Base-by-base conservation (phyloP, 2,329 filamentous ascomycete species). In the Ceratocystis harringtonii region DNA sequence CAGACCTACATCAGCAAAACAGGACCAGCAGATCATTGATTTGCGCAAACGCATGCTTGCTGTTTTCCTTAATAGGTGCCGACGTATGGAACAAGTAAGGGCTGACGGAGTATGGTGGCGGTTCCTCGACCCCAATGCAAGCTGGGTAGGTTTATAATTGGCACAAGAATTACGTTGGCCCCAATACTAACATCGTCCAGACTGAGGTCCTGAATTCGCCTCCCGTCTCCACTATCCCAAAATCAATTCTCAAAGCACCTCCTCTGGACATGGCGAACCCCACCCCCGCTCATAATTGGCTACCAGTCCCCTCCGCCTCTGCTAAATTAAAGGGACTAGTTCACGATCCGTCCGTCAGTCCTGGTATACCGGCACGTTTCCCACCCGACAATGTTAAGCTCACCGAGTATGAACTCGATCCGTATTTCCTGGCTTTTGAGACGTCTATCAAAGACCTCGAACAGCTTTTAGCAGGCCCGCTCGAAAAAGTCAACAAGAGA, bases 31-130 rank as follows among this genome's bases (percentile, higher is more conserved):
- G 68, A 99, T 97, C 58, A 99, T 99, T 69, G 94, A 99, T 73
- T 78, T 97, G 69, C 84, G 94, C 67, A 97, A 97, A 78, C 89
- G 94, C 71, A 99, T 99, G 94, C 76, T 99, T 64, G 88, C 89
- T 3, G 94, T 97, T 0, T 99, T 99, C 71, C 75, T 99, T 62
- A 99, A 99, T 72, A 83, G 94, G 61, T 99, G 94, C 75, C 84
- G 92, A 69, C 84, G 85, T 68, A 97, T 97, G 92, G 89, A 92
- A 71, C 87, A 92, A 66, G 86, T 99, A 32, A 83, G 90, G 64
- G 89, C 91, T 68, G 94, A 99, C 72, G 92, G 92, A 2, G 92
- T 99, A 30, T 96, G 92, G 85, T 96, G 92, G 92, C 87, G 91
- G 70, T 99, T 99, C 73, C 80, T 99, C 43, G 94, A 99, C 73